Evolutionary conservation across 192 early-diverging fungal species (phyloP).

Genomic region (Coemansia sp.): DNA sequence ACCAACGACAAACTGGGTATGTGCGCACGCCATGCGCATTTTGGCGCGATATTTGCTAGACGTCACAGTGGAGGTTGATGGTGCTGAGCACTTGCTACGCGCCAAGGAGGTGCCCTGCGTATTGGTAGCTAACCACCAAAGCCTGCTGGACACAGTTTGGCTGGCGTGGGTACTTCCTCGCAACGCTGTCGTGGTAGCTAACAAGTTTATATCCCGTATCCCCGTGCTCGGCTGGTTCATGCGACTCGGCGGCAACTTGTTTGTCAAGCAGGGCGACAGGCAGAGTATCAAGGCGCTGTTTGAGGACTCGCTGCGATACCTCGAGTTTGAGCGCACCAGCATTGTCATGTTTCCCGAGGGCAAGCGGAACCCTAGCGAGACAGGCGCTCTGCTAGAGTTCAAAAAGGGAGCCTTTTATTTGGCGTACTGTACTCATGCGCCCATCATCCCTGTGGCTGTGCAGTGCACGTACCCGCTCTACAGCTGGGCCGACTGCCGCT

Average conservation of each 20-base stretch:
- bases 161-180: conserved; percentile 67
- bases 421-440: conserved; percentile 80
- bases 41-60: conserved; percentile 59
- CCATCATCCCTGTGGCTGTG: conserved; percentile 86
- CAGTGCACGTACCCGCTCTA: conserved; percentile 60
- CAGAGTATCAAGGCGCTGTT: conserved; percentile 75
- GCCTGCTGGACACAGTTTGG: conserved; percentile 71
- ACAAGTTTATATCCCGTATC: conserved; percentile 65
- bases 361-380: conserved; percentile 73
- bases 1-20: conserved; percentile 59
- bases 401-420: conserved; percentile 98
- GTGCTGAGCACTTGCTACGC: conserved; percentile 56
- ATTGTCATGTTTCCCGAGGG: conserved; percentile 93
- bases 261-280: conserved; percentile 83
- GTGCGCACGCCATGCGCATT: conserved; percentile 56
- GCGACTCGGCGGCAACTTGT: conserved; percentile 78
- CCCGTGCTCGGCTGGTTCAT: conserved; percentile 80
- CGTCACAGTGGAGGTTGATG: conserved; percentile 61
- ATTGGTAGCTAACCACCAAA: conserved; percentile 86
- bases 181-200: conserved; percentile 66
- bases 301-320: conserved; percentile 66
- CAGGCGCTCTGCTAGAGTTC: conserved; percentile 78
- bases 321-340: conserved; percentile 72
- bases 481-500: conserved; percentile 35
- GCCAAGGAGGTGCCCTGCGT: conserved; percentile 60